Conservation (phyloP, 352 stramenopile genomes). For the Phytopythium aichiense region DNA sequence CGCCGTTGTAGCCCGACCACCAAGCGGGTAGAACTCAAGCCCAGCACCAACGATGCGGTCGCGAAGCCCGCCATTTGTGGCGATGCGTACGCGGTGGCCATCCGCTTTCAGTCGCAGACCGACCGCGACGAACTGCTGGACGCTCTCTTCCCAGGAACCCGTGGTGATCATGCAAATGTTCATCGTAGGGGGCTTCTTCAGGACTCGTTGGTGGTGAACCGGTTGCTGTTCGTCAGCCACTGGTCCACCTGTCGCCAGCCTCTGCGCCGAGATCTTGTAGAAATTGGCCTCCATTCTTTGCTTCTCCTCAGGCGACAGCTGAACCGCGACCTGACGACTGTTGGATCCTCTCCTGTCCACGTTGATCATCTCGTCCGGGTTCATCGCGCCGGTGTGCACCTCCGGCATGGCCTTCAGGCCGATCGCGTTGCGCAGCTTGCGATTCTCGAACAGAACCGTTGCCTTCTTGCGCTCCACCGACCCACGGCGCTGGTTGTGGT, state of each 20-base stretch:
- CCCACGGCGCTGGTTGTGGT: conserved; percentile 29
- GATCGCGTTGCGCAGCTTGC: conserved; percentile 19
- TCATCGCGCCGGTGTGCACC: conserved; percentile 16
- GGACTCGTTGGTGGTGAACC: conserved; percentile 11
- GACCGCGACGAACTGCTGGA: conserved; percentile 56
- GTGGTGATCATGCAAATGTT: conserved; percentile 42
- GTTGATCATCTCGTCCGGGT: conserved; percentile 12
- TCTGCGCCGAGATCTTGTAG: conserved; percentile 20
- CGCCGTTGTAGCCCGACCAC: conserved; percentile 38
- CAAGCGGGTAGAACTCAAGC: conserved; percentile 49
- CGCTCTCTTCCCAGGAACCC: conserved; percentile 47
- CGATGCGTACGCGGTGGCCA: conserved; percentile 83
- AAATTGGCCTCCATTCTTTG: conserved; percentile 17
- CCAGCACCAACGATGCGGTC: conserved; percentile 36
- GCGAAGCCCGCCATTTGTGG: conserved; percentile 63
- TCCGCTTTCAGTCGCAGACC: conserved; percentile 49
- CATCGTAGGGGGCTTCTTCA: conserved; percentile 23
- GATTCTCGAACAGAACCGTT: conserved; percentile 26
- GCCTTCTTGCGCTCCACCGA: conserved; percentile 29
- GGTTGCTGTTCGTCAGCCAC: conserved; percentile 11
- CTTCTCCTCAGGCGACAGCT: conserved; percentile 22
- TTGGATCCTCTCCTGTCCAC: conserved; percentile 15
- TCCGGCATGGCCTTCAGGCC: conserved; percentile 15
- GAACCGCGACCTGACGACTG: conserved; percentile 20
- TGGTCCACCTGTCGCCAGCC: conserved; percentile 14